A percentile compares a stretch with the other conserved stretches of the same genome.
These are phyloP conservation scores for Pyrus betulifolia DNA, from an alignment of 306 rosid genomes.

Conservation along the genomic window DNA sequence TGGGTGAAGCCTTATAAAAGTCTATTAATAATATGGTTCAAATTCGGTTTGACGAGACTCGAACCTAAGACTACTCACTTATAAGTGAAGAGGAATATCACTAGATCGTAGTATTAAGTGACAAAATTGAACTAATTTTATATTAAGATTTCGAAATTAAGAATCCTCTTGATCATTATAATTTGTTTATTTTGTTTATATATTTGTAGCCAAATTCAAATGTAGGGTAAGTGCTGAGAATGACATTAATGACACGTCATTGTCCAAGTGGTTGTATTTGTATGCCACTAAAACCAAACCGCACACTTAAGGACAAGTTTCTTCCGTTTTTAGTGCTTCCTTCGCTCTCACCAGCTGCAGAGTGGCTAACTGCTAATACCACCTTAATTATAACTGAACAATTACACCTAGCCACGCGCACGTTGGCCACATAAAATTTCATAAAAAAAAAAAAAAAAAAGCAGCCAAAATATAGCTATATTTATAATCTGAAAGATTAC, in stretches of 20 bases:
- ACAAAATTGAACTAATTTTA: background rate
- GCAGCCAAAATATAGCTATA: background rate
- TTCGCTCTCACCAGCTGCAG: background rate
- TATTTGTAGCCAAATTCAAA: background rate
- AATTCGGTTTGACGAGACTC: no score
- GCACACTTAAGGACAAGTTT: background rate
- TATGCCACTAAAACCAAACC: background rate
- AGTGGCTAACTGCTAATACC: no score
- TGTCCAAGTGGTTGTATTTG: constrained; percentile 1
- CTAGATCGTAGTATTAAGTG: no score
- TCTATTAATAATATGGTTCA: no score
- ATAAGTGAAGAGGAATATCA: rapidly evolving
- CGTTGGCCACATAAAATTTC: background rate
- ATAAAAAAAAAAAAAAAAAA: no score
- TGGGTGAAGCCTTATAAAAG: no score
- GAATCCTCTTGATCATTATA: background rate
- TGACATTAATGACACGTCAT: constrained; percentile 7
- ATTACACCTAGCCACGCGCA: background rate
- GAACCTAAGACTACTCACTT: no score
- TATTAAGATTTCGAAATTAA: background rate
- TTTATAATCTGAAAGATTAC: no score
- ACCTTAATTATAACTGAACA: background rate
- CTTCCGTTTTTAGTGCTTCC: background rate
- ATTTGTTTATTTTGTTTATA: background rate
- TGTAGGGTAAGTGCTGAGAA: constrained; percentile 1